phyloP scores from a whole-genome alignment of 805 yeast species.

The Peterozyma xylosa region DNA sequence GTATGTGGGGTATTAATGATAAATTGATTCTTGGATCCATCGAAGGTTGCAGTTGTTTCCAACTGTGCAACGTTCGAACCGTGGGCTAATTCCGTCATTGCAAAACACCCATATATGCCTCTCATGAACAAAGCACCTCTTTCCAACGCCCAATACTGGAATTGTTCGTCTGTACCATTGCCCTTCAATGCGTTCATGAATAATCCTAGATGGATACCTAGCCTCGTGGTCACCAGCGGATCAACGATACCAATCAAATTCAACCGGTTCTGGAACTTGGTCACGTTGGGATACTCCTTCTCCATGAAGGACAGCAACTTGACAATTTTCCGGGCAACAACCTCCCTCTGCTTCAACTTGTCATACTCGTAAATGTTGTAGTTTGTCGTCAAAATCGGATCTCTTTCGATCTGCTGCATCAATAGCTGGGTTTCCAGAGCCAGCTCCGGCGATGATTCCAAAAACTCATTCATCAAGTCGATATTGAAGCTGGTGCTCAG shows the following conservation, averaged over 20 bases:
- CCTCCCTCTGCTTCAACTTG: slow-evolving; percentile 50
- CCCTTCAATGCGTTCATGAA: slow-evolving; percentile 79
- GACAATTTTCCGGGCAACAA: slow-evolving; percentile 53
- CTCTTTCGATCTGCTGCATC: slow-evolving; percentile 55
- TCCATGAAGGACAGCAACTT: slow-evolving; percentile 57
- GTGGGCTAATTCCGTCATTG: slow-evolving; percentile 89
- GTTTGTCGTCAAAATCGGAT: slow-evolving; percentile 53
- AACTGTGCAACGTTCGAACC: slow-evolving; percentile 92
- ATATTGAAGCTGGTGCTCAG: slow-evolving; percentile 30
- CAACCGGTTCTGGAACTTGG: slow-evolving; percentile 50
- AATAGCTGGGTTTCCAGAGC: slow-evolving; percentile 39
- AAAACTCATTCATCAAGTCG: slow-evolving; percentile 43
- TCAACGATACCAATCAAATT: slow-evolving; percentile 59
- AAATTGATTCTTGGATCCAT: slow-evolving; percentile 57
- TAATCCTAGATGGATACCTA: slow-evolving; percentile 84
- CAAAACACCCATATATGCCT: slow-evolving; percentile 80
- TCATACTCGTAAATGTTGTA: slow-evolving; percentile 50
- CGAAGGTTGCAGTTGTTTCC: slow-evolving; percentile 87
- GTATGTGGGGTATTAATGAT: slow-evolving; percentile 79
- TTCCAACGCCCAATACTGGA: slow-evolving; percentile 71
- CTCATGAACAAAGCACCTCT: slow-evolving; percentile 54
- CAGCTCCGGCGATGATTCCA: slow-evolving; percentile 41
- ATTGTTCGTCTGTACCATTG: slow-evolving; percentile 81
- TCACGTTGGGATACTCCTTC: slow-evolving; percentile 26
- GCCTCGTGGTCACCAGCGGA: slow-evolving; percentile 73